These are phyloP conservation scores for Echeveria elegans DNA, from an alignment of 164 flowering plant species.

Conservation along the genomic window DNA sequence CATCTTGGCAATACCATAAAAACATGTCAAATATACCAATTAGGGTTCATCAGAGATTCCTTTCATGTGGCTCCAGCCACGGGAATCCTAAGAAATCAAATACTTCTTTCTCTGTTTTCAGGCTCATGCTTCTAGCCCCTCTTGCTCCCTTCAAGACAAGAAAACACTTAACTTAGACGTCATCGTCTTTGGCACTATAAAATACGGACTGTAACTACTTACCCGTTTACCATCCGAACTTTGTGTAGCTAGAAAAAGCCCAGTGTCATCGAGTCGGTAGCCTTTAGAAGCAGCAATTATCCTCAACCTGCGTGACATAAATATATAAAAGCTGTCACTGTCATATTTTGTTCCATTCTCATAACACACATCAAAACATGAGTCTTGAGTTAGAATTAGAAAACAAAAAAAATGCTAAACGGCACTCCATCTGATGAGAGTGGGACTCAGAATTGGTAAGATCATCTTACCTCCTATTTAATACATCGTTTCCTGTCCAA, in stretches of 20 bases:
- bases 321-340: not conserved
- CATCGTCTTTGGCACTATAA: not conserved
- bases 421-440: not conserved
- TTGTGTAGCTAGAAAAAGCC: conserved; percentile 69
- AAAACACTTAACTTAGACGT: not conserved
- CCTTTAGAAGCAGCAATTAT: conserved; percentile 91
- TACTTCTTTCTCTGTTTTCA: conserved; percentile 73
- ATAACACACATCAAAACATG: not conserved
- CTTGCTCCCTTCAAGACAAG: conserved; percentile 38
- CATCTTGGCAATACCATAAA: not conserved
- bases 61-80: conserved; percentile 85
- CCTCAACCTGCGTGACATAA: conserved; percentile 56
- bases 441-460: not conserved
- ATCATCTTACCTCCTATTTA: conserved; percentile 66
- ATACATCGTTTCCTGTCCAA: conserved; percentile 97
- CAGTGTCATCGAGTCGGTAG: conserved; percentile 87
- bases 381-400: not conserved
- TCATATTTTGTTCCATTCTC: not conserved
- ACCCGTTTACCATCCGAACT: conserved; percentile 76
- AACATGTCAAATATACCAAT: not conserved
- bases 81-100: conserved; percentile 91
- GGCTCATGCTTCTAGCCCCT: conserved; percentile 50
- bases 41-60: conserved; percentile 52
- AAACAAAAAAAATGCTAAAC: not conserved
- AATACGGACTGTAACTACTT: conserved; percentile 7